Evolutionary conservation across 768 basidiomycete species (phyloP).

Genomic region (Lentinula sp.): DNA sequence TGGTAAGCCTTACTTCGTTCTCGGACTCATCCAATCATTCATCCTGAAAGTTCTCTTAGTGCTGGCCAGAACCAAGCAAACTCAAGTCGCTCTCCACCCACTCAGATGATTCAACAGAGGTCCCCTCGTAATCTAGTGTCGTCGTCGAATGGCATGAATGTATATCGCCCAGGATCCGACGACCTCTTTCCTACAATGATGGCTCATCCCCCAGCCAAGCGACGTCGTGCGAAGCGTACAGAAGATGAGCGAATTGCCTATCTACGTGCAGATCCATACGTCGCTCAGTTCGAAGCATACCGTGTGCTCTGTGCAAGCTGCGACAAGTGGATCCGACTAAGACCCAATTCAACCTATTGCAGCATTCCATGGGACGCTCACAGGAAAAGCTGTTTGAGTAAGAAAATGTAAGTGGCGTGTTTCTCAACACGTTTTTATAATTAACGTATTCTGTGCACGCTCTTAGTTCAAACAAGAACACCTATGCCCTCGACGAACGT

Average conservation of each 20-base stretch:
- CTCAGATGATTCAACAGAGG: not conserved
- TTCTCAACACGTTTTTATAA: not conserved
- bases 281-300: constrained; percentile 77
- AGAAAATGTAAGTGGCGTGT: constrained; percentile 53
- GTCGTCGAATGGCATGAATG: not conserved
- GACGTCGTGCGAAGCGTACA: constrained; percentile 68
- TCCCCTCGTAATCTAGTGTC: not conserved
- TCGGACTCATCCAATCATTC: constrained; percentile 6
- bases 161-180: constrained; percentile 19
- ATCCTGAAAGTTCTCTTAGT: not conserved
- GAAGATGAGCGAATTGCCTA: constrained; percentile 77
- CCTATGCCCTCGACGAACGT: constrained; percentile 55
- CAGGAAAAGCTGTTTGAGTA: constrained; percentile 74
- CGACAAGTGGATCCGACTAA: constrained; percentile 82
- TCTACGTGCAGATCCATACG: constrained; percentile 63
- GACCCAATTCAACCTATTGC: constrained; percentile 82
- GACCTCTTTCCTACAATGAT: constrained; percentile 16
- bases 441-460: not conserved
- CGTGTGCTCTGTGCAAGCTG: constrained; percentile 74
- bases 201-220: constrained; percentile 48
- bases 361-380: constrained; percentile 89
- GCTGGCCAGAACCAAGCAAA: not conserved
- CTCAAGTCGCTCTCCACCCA: not conserved
- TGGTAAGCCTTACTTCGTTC: constrained; percentile 38
- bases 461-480: constrained; percentile 41